Base-by-base conservation (phyloP, 805 yeast genomes). In the Millerozyma acaciae region DNA sequence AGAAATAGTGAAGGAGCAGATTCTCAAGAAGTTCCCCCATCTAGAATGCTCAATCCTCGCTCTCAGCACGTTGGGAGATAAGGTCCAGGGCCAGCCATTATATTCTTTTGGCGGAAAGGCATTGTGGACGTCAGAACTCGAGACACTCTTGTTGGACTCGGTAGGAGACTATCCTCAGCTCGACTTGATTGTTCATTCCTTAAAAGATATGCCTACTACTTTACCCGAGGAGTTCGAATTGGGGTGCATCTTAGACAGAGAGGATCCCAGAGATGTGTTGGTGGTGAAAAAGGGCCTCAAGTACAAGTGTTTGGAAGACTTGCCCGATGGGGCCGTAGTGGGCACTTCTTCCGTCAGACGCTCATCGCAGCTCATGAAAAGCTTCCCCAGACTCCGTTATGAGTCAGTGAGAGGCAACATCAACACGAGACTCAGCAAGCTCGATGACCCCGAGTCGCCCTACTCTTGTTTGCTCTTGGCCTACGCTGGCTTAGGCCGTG, bases 71-170 rank as follows among this genome's bases (percentile, higher is more conserved):
- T 67, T 93, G 21, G 98, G 97, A 16, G 98, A 93, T 64, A 83
- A 85, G 52, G 80, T 84, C 19, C 93, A 79, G 53, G 75, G 72
- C 51, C 80, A 78, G 53, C 96, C 98, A 6, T 68, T 93, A 31
- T 93, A 90, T 58, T 76, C 95, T 4, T 93, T 93, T 61, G 97
- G 97, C 26, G 98, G 98, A 16, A 93, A 93, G 57, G 78, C 96
- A 0, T 59, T 93, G 16, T 93, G 98, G 98, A 93, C 98, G 3
- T 84, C 85, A 53, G 98, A 93, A 60, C 69, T 93, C 37, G 98
- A 93, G 60, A 80, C 79, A 16, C 63, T 88, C 30, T 64, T 90
- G 24, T 70, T 83, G 43, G 73, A 73, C 41, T 67, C 73, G 28
- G 70, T 78, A 16, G 89, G 82, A 18, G 65, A 61, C 30, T 78